Evolutionary conservation across 2,329 filamentous ascomycete species (phyloP), one percentile per base, ranked within the genome.

Genomic region (Pestalotiopsis sp.): DNA sequence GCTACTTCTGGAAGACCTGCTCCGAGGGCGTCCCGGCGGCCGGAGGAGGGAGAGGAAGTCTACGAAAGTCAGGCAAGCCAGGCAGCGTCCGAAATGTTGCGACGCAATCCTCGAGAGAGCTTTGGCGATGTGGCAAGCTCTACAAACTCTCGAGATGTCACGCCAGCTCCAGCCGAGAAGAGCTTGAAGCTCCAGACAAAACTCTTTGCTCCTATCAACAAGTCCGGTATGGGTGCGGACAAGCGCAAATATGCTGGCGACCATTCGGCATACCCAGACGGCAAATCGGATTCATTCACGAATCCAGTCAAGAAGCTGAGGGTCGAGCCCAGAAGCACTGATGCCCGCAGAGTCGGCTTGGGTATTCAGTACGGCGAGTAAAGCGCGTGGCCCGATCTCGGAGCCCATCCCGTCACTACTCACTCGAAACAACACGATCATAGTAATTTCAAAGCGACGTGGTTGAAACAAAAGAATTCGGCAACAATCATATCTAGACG

Each of bases 11-110:
- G 73, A n/a, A 71, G 65, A 20, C 72, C 70, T 12, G 73, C 61
- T 64, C 72, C 68, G 61, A 77, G 66, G 12, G 62, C 62, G 12
- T 68, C 69, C 68, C 64, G 72, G 70, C 64, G 74, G 77, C 80
- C 81, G 9, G 82, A 81, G 2, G 82, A 82, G 14, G 85, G 92
- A 56, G 88, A 92, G 71, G 89, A 92, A 58, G 81, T 94, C 0
- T 87, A 85, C 41, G 92, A 92, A 74, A 94, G 92, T 68, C 92
- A 93, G 75, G 93, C 93, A 9, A 95, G 91, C 75, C 92, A 93
- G 71, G 89, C 90, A 59, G 93, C 94, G 2, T 90, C 91, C 2
- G 90, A 90, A 72, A 90, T 95, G 89, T 85, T 93, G 71, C 90
- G 91, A 17, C 86, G 88, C 49, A 85, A 88, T 64, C 80, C 86